Base-by-base conservation (phyloP, 2,329 filamentous ascomycete species). In the Beauveria rudraprayagi region DNA sequence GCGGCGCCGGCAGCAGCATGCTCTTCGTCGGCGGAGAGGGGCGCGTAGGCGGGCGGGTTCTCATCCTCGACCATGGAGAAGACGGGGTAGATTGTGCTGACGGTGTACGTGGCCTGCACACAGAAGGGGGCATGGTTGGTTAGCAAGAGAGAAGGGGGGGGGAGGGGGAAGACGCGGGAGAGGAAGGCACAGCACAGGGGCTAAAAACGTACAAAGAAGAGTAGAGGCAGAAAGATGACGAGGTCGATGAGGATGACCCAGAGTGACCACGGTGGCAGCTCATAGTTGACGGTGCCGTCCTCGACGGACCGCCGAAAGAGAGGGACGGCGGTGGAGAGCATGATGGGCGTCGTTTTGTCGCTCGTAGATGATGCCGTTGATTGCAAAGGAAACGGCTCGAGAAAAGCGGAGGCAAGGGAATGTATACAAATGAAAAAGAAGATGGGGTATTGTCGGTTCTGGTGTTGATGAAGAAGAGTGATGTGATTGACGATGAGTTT, bases 31-130 rank as follows among this genome's bases (percentile, higher is more conserved):
- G 78, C 71, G 50, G 78, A 70, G 51, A 85, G 70, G 56, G 80
- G 77, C 61, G 82, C 78, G 72, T 84, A 85, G 30, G 77, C 76
- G 5, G 82, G 80, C 55, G 81, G 79, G 58, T 77, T 77, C 56
- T 83, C 81, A 71, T 85, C 80, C 67, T 85, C 83, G 66, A 85
- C 72, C 64, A 84, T 83, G 70, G 82, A 80, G 63, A 85, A 77
- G 60, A 80, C 77, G 50, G 81, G 78, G 68, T 79, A 82, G 67
- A 85, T 69, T 61, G 72, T 71, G 58, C 74, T 70, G 55, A 85
- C 69, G 10, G 81, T 81, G 73, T 85, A 85, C 60, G 70, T 67
- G 63, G 78, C 65, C 80, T 83, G 56, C 22, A 22, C 22, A 22
- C 19, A 22, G 11, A 7, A 16, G 7, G 24, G 2, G n/a, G 41